Evolutionary conservation across 2,329 filamentous ascomycete species (phyloP), one percentile per base, ranked within the genome.

Genomic region (Stachybotrys elegans): DNA sequence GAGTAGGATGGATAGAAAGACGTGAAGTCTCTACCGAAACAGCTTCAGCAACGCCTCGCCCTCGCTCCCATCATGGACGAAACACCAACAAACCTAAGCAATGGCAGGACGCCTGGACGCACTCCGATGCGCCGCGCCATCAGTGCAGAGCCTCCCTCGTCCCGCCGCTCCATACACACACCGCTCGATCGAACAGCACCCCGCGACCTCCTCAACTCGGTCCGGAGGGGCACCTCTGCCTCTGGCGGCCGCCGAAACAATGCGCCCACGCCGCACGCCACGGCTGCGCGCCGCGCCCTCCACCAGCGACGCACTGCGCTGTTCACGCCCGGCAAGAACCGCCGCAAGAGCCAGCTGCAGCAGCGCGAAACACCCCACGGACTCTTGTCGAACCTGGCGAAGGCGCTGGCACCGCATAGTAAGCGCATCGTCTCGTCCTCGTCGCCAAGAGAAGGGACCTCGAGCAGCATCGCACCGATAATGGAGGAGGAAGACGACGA

Each of bases 261-360:
- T 59, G 66, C 67, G 12, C 66, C 71, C 4, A 84, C 81, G 16
- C 81, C 81, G 0, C 81, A 84, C 57, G 79, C 75, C 38, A 75
- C 75, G 52, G 80, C 79, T 11, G 81, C 81, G 35, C 73, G 73
- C 39, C 70, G 76, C 37, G 73, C 79, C 23, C 69, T 83, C 42
- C 73, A 82, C 51, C 71, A 75, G 49, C 76, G 80, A 5, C 75
- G 81, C 34, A 73, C 75, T 3, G 77, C 77, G 38, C 67, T 80
- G 39, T 72, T 81, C 48, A 84, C 81, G 0, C 81, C 81, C 0
- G 79, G 78, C 16, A 75, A 74, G 49, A 72, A 73, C 43, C 72
- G 76, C 17, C 70, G 81, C n/a, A 73, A 72, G 52, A 83, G 79
- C 55, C 56, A 76, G 41, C 72, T 74, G 51, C 72, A 74, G 47